Conservation (phyloP, 129 eudicot species). For the Chrysanthemum makinoi region DNA sequence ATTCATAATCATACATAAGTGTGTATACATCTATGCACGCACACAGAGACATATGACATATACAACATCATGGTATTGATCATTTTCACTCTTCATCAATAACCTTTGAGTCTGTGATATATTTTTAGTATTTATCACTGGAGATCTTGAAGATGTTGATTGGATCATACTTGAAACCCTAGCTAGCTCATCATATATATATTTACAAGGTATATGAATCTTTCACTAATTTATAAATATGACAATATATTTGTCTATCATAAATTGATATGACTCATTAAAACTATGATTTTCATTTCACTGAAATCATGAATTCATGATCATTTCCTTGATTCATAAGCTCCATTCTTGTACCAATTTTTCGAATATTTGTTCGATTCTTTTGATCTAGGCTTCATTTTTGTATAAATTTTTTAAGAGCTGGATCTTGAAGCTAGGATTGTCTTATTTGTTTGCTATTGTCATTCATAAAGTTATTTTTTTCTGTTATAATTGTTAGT, state of each 20-base stretch:
- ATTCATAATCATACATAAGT: not conserved
- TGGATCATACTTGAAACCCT: no score
- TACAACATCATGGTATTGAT: constrained; percentile 21
- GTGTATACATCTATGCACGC: constrained; percentile 8
- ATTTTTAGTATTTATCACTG: not conserved
- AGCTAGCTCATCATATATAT: not conserved
- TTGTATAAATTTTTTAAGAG: not conserved
- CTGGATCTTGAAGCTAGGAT: constrained; percentile 17
- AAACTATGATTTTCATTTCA: not conserved
- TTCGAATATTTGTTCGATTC: constrained; percentile 14
- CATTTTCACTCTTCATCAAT: constrained; percentile 23
- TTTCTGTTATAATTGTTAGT: not conserved
- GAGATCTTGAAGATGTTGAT: constrained; percentile 8
- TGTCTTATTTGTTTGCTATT: constrained; percentile 7
- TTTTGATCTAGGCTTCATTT: constrained; percentile 19
- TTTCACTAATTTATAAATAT: not conserved
- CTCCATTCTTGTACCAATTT: not conserved
- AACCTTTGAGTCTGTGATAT: constrained; percentile 13
- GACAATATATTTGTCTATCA: no score
- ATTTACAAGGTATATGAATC: not conserved
- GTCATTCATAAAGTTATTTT: not conserved
- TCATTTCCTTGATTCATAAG: not conserved
- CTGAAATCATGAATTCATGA: not conserved
- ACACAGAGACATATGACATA: constrained; percentile 24
- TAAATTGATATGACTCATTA: no score